Percentiles rank a stretch among this genome's conserved stretches.
These are phyloP conservation scores for Miscanthus lutarioriparius DNA, from an alignment of 176 grass and related monocot species.

Conservation along the genomic window DNA sequence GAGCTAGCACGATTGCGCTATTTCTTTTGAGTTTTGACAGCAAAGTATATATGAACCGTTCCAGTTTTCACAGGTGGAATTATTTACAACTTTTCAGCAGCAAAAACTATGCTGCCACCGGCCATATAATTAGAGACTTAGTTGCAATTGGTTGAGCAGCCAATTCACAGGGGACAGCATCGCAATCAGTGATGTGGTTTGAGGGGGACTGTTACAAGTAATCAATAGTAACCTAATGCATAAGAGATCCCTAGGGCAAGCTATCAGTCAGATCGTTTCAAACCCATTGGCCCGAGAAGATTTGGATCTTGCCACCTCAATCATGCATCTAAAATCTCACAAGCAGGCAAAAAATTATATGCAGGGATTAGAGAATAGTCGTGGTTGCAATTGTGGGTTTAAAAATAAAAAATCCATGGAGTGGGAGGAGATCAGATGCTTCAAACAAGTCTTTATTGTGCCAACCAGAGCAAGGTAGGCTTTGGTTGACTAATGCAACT, in stretches of 20 bases:
- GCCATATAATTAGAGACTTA: neutral
- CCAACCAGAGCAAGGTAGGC: constrained; percentile 42
- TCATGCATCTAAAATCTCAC: constrained; percentile 30
- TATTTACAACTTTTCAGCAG: neutral
- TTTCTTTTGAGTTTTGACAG: neutral
- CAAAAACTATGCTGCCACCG: constrained; percentile 9
- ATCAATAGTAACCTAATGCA: neutral
- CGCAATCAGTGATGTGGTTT: constrained; percentile 37
- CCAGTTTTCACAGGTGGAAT: neutral
- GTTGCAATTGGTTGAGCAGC: constrained; percentile 22
- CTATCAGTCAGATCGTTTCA: constrained; percentile 34
- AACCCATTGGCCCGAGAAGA: constrained; percentile 20
- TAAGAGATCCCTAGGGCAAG: constrained; percentile 16
- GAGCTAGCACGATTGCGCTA: neutral
- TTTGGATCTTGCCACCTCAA: constrained; percentile 26
- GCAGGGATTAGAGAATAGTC: neutral
- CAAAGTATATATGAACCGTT: neutral
- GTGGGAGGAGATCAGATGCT: constrained; percentile 30
- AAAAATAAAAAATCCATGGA: constrained; percentile 10
- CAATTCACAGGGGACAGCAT: constrained; percentile 36
- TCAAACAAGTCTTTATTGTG: constrained; percentile 30
- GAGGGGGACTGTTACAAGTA: constrained; percentile 32
- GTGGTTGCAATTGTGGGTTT: constrained; percentile 23
- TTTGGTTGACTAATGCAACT: constrained; percentile 31
- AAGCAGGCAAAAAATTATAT: constrained; percentile 14